Evolutionary conservation across 73 alveolate species (phyloP).

Genomic region (Tetrahymena malaccensis): DNA sequence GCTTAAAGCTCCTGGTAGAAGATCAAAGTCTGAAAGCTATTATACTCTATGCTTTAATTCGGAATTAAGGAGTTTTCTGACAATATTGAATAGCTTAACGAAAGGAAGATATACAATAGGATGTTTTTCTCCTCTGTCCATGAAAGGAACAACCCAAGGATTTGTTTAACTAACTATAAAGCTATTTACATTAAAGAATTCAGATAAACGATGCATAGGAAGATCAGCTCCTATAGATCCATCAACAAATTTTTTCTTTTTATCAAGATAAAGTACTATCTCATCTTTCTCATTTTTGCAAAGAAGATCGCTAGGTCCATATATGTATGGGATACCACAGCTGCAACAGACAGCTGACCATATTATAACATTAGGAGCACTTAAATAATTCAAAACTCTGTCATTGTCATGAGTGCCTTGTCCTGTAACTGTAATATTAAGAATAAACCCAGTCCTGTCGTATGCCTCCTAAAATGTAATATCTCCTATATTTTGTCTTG

Average conservation of each 20-base stretch:
- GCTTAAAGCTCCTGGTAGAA: neutral
- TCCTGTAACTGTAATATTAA: slow-evolving; percentile 66
- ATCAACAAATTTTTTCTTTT: slow-evolving; percentile 44
- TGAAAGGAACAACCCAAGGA: slow-evolving; percentile 58
- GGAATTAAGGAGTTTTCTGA: neutral
- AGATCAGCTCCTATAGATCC: slow-evolving; percentile 65
- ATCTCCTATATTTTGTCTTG: slow-evolving; percentile 41
- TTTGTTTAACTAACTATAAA: slow-evolving; percentile 61
- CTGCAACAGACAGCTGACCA: slow-evolving; percentile 64
- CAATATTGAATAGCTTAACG: neutral
- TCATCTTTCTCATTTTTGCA: slow-evolving; percentile 48
- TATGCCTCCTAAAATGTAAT: slow-evolving; percentile 66
- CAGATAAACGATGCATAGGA: slow-evolving; percentile 65
- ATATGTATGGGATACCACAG: slow-evolving; percentile 59
- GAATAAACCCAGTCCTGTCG: slow-evolving; percentile 44
- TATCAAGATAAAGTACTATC: slow-evolving; percentile 5
- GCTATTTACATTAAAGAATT: slow-evolving; percentile 58
- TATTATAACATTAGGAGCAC: slow-evolving; percentile 64
- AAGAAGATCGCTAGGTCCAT: slow-evolving; percentile 54
- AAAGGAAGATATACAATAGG: neutral
- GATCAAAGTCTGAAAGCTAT: neutral
- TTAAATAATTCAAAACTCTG: slow-evolving; percentile 59
- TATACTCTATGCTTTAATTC: neutral
- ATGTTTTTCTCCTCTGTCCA: neutral
- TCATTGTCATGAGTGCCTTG: slow-evolving; percentile 29